phyloP scores from a whole-genome alignment of 441 rosid genomes.

The Mallotus japonicus region DNA sequence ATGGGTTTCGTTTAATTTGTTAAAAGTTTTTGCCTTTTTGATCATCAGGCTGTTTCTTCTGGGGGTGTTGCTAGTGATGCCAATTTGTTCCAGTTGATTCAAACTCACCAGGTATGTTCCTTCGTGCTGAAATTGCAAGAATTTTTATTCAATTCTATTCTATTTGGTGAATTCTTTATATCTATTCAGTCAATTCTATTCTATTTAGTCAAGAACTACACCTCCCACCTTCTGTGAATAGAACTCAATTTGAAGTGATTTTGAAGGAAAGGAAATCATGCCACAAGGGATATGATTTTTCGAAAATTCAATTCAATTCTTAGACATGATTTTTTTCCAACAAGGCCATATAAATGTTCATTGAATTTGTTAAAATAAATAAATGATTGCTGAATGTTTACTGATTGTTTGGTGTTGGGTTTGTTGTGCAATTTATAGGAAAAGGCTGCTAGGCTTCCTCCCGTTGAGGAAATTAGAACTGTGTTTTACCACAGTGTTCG shows the following conservation, averaged over 20 bases:
- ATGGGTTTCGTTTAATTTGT: slow-evolving; percentile 12
- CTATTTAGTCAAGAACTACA: too few species aligned
- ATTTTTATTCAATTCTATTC: too few species aligned
- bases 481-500: slow-evolving; percentile 56
- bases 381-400: not conserved
- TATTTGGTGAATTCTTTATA: too few species aligned
- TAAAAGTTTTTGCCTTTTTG: slow-evolving; percentile 1
- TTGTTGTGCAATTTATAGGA: slow-evolving; percentile 42
- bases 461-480: slow-evolving; percentile 69
- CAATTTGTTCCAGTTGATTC: slow-evolving; percentile 61
- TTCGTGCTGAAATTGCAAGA: not conserved
- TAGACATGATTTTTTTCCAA: too few species aligned
- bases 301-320: too few species aligned
- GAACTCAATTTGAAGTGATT: too few species aligned
- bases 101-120: slow-evolving; percentile 65
- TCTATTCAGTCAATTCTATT: too few species aligned
- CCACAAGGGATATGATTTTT: too few species aligned
- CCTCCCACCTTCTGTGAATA: too few species aligned
- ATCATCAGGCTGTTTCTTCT: slow-evolving; percentile 57
- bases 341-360: too few species aligned
- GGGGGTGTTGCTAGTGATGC: slow-evolving; percentile 48
- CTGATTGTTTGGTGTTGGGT: slow-evolving; percentile 9
- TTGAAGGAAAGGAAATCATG: too few species aligned
- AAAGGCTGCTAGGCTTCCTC: slow-evolving; percentile 78
- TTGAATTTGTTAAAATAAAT: too few species aligned